Evolutionary conservation across 192 early-diverging fungal species (phyloP).

Genomic region (Umbelopsis isabellina): DNA sequence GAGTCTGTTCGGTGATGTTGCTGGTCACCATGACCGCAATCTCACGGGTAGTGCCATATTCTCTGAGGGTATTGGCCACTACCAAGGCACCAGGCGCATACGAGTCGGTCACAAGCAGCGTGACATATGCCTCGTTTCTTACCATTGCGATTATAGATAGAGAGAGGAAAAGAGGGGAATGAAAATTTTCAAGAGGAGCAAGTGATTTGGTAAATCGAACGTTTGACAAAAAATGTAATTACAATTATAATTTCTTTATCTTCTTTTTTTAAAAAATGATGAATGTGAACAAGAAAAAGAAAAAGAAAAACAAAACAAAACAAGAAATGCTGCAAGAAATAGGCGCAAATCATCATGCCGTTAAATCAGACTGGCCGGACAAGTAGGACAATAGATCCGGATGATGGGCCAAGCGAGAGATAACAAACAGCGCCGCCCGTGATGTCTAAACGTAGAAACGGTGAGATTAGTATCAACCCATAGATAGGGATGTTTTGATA

Average conservation of each 20-base stretch:
- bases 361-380: not conserved
- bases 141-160: not conserved
- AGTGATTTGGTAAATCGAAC: not conserved
- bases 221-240: not conserved
- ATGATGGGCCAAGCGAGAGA: slow-evolving; percentile 15
- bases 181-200: not conserved
- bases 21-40: slow-evolving; percentile 76
- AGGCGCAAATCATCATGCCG: not conserved
- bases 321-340: not conserved
- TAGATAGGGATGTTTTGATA: not conserved
- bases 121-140: slow-evolving; percentile 71
- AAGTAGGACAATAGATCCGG: slow-evolving; percentile 14
- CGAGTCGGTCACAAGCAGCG: slow-evolving; percentile 83
- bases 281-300: not conserved
- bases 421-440: slow-evolving; percentile 18
- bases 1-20: slow-evolving; percentile 51
- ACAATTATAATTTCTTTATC: not conserved
- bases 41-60: slow-evolving; percentile 59
- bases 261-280: no score
- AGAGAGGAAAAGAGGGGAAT: not conserved
- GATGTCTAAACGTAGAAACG: not conserved
- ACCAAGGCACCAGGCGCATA: slow-evolving; percentile 87
- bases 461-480: not conserved
- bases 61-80: slow-evolving; percentile 74
- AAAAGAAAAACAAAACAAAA: not conserved